These are phyloP conservation scores for Hamamelis virginiana DNA, from an alignment of 164 flowering plant species.

Conservation along the genomic window DNA sequence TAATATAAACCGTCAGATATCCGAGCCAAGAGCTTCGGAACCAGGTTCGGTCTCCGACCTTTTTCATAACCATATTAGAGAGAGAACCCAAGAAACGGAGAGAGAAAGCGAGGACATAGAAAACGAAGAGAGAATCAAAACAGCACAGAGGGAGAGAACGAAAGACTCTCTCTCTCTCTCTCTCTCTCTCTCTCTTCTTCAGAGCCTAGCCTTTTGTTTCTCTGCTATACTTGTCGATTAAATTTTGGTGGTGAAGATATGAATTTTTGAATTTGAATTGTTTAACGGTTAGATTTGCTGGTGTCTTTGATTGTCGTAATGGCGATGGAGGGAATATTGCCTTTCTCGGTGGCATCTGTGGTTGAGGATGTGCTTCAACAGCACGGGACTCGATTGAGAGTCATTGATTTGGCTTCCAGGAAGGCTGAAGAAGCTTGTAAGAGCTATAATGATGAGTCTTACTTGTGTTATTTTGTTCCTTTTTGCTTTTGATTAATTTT, in stretches of 20 bases:
- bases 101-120: slow-evolving; percentile 19
- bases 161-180: slow-evolving; percentile 8
- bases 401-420: slow-evolving; percentile 50
- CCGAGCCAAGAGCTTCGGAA: slow-evolving; percentile 45
- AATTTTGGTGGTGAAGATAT: too few species aligned
- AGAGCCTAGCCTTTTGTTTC: background rate
- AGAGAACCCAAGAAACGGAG: slow-evolving; percentile 15
- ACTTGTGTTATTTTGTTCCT: background rate
- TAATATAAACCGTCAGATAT: background rate
- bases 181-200: slow-evolving; percentile 9
- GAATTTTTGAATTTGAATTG: background rate
- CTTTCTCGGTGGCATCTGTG: slow-evolving; percentile 51
- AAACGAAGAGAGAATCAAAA: background rate
- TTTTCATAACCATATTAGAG: slow-evolving; percentile 23
- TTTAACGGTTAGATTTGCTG: slow-evolving; percentile 5
- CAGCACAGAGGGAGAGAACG: background rate
- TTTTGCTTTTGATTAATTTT: slow-evolving; percentile 7
- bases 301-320: slow-evolving; percentile 15
- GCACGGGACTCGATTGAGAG: slow-evolving; percentile 40
- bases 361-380: slow-evolving; percentile 71
- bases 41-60: slow-evolving; percentile 31
- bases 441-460: background rate
- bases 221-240: too few species aligned
- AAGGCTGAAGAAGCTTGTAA: slow-evolving; percentile 73
- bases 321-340: slow-evolving; percentile 44